Evolutionary conservation across 768 basidiomycete species (phyloP).

Genomic region (Daedalea quercina): DNA sequence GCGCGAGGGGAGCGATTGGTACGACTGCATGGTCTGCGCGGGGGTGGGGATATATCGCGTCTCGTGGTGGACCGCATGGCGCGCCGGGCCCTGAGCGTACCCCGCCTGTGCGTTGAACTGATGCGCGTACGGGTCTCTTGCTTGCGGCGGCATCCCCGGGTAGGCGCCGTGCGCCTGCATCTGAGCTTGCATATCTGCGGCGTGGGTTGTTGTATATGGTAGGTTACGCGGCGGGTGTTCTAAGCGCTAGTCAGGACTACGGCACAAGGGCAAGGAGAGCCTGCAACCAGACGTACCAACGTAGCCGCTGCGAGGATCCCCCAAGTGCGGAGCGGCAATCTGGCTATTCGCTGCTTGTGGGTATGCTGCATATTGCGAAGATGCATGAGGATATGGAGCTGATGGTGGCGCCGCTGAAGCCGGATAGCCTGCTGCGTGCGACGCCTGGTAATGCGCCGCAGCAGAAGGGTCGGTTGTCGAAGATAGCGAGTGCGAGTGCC

Average conservation of each 20-base stretch:
- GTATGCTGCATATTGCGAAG: background rate
- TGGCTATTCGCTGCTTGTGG: background rate
- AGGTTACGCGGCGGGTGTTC: slow-evolving; percentile 11
- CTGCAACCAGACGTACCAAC: background rate
- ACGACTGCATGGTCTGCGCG: slow-evolving; percentile 13
- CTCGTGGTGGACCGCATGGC: background rate
- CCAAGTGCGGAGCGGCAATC: background rate
- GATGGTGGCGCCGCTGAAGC: background rate
- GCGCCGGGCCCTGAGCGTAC: background rate
- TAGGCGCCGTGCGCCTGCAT: background rate
- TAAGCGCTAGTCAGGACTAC: background rate
- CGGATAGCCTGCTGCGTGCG: background rate
- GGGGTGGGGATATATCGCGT: slow-evolving; percentile 16
- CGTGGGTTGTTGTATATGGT: slow-evolving; percentile 6
- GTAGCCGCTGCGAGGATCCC: background rate
- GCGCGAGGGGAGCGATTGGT: slow-evolving; percentile 1
- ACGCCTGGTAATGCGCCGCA: background rate
- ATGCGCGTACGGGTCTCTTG: slow-evolving; percentile 1
- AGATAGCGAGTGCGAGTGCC: background rate
- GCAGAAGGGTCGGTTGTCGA: background rate
- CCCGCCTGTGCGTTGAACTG: background rate
- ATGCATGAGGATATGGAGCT: background rate
- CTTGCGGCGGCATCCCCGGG: background rate
- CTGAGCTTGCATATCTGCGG: background rate
- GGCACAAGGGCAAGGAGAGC: background rate